Conservation (phyloP, 1,139 yeast genomes). For the Yarrowia galli region DNA sequence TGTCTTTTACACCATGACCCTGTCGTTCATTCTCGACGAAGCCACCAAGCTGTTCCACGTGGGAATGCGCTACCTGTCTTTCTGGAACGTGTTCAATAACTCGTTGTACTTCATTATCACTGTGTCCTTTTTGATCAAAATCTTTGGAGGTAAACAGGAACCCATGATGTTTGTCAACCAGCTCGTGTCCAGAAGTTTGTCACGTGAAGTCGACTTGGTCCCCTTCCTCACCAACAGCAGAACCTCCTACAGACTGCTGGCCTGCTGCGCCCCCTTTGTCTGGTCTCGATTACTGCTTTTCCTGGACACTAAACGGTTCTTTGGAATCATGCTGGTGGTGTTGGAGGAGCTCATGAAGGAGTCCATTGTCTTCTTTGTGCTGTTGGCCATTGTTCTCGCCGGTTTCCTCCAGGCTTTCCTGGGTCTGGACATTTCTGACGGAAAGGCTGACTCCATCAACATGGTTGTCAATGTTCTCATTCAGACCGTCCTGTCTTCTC, state of each 20-base stretch:
- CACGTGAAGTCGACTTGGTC: not conserved
- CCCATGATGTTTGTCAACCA: not conserved
- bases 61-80: constrained; percentile 73
- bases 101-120: constrained; percentile 64
- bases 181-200: constrained; percentile 51
- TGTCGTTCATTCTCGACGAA: constrained; percentile 74
- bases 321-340: constrained; percentile 89
- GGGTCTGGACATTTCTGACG: constrained; percentile 88
- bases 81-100: constrained; percentile 83
- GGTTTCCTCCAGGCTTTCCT: constrained; percentile 89
- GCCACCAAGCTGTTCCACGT: constrained; percentile 73
- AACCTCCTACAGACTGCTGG: constrained; percentile 67
- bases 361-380: constrained; percentile 77
- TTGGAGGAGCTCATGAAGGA: constrained; percentile 87
- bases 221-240: not conserved
- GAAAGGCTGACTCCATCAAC: constrained; percentile 74
- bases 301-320: constrained; percentile 80
- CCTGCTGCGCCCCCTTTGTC: constrained; percentile 86
- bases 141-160: not conserved
- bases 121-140: constrained; percentile 56
- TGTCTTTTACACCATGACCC: constrained; percentile 68
- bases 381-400: constrained; percentile 70
- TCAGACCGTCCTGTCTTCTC: constrained; percentile 74
- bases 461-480: constrained; percentile 70
- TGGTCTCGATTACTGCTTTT: constrained; percentile 81